Evolutionary conservation across 352 stramenopile genomes (phyloP), one percentile per base, ranked within the genome.

Genomic region (Globisporangium parvum): DNA sequence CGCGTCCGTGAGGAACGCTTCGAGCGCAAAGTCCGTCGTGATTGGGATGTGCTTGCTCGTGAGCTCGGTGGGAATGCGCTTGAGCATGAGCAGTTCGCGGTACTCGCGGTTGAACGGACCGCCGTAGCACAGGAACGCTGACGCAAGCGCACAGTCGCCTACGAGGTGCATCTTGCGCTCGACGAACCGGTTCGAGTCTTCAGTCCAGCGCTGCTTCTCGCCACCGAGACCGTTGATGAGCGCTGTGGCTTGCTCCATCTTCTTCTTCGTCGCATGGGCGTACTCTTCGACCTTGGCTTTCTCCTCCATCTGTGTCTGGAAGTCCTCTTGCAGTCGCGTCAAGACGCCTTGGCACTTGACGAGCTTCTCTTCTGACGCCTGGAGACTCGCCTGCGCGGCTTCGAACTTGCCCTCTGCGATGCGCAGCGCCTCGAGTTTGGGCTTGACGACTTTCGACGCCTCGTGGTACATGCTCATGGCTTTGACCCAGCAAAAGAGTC

Each of bases 401-500:
- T 93, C 84, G 37, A 97, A 86, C 49, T 87, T 87, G 3, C 87
- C 86, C 58, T 96, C 86, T 2, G 87, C 80, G 20, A 96, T 81
- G 5, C 80, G 62, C n/a, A 98, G 66, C n/a, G 85, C 85, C 66
- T 97, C 90, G 3, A 97, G 73, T 59, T 97, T 97, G 1, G 91
- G 91, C 62, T 96, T 96, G 0, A 98, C 89, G n/a, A 97, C 83
- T 55, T 96, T 97, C 1, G 82, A 94, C 0, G 88, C 91, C 54
- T 94, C 82, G 62, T 97, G 82, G 57, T 97, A 97, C 70, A 94
- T 85, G 51, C 70, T 90, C 88, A 97, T 97, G 1, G 91, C 91
- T 33, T 85, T 77, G 14, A 91, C 84, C 88, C 89, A 97, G 40
- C 75, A 93, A 41, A 93, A 97, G 9, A 97, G 62, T 0, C 89